A percentile compares a stretch with the other conserved stretches of the same genome.
These are phyloP conservation scores for Salvia sclarea DNA, from an alignment of 305 asterid genomes.

Conservation along the genomic window DNA sequence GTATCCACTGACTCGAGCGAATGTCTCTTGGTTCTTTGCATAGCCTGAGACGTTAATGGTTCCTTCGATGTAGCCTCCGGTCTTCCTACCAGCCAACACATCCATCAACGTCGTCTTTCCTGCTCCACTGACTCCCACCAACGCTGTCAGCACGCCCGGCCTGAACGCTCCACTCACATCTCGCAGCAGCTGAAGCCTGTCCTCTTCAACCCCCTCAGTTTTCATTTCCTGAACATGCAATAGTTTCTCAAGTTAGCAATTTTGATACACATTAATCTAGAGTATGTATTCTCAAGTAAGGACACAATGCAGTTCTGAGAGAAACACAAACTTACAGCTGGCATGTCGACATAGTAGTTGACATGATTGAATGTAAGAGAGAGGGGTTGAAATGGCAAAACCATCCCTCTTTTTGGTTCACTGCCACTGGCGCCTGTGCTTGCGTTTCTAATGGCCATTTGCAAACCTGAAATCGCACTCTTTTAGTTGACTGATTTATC, in stretches of 20 bases:
- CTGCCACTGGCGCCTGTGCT: conserved; percentile 21
- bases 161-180: conserved; percentile 47
- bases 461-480: conserved; percentile 23
- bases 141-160: conserved; percentile 49
- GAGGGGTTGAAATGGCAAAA: conserved; percentile 45
- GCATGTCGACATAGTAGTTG: conserved; percentile 50
- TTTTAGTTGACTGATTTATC: not conserved
- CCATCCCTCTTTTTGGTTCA: conserved; percentile 37
- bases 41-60: conserved; percentile 38
- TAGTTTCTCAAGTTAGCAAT: not conserved
- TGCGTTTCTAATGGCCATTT: conserved; percentile 12
- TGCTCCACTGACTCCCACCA: conserved; percentile 51
- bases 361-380: conserved; percentile 43
- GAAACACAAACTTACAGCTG: conserved; percentile 40
- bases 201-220: conserved; percentile 39
- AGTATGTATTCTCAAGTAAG: not conserved
- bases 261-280: not conserved
- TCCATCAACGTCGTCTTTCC: conserved; percentile 54
- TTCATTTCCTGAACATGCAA: conserved; percentile 45
- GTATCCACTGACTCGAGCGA: conserved; percentile 49
- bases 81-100: conserved; percentile 49
- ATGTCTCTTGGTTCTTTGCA: conserved; percentile 44
- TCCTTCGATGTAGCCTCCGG: conserved; percentile 46
- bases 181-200: conserved; percentile 44
- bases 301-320: not conserved